A percentile compares a stretch with the other conserved stretches of the same genome.
phyloP scores from a whole-genome alignment of 2,329 filamentous ascomycete species.

The Coleophoma cylindrospora region DNA sequence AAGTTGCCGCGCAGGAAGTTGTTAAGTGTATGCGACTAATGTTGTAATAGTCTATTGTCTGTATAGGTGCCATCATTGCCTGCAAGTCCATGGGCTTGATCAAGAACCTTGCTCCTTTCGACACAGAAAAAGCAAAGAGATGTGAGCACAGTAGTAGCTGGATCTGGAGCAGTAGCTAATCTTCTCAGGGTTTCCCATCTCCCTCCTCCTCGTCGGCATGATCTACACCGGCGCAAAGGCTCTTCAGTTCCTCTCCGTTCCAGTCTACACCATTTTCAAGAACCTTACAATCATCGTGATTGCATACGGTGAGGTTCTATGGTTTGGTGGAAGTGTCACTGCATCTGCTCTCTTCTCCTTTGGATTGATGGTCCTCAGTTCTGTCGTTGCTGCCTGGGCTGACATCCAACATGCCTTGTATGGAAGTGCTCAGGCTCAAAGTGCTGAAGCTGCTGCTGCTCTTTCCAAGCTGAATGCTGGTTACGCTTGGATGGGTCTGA shows the following conservation, averaged over 20 bases:
- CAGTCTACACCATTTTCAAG: conserved; percentile 99
- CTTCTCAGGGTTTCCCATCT: conserved; percentile 83
- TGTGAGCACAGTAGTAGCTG: conserved; percentile 44
- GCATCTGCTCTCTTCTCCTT: conserved; percentile 88
- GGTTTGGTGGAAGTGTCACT: conserved; percentile 93
- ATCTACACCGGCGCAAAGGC: conserved; percentile 98
- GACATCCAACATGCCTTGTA: conserved; percentile 84
- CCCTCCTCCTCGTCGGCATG: conserved; percentile 94
- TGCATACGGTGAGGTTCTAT: conserved; percentile 95
- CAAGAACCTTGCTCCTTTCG: conserved; percentile 76
- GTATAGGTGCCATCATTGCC: conserved; percentile 74
- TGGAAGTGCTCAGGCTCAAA: conserved; percentile 26
- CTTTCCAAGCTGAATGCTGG: conserved; percentile 90
- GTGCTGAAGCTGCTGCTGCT: conserved; percentile 60
- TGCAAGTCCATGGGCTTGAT: conserved; percentile 82
- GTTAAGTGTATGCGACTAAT: not conserved
- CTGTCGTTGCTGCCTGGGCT: conserved; percentile 92
- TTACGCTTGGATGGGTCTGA: conserved; percentile 97
- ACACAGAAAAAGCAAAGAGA: conserved; percentile 82
- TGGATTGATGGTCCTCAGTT: conserved; percentile 93
- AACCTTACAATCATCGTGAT: conserved; percentile 99
- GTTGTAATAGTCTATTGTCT: conserved; percentile 70
- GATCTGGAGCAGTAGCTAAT: too few species aligned
- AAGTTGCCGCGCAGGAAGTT: conserved; percentile 28
- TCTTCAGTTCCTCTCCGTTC: conserved; percentile 92